Evolutionary conservation across 2,329 filamentous ascomycete genomes (phyloP), one percentile per base, ranked within the genome.

Genomic region (Cercospora citrullina): DNA sequence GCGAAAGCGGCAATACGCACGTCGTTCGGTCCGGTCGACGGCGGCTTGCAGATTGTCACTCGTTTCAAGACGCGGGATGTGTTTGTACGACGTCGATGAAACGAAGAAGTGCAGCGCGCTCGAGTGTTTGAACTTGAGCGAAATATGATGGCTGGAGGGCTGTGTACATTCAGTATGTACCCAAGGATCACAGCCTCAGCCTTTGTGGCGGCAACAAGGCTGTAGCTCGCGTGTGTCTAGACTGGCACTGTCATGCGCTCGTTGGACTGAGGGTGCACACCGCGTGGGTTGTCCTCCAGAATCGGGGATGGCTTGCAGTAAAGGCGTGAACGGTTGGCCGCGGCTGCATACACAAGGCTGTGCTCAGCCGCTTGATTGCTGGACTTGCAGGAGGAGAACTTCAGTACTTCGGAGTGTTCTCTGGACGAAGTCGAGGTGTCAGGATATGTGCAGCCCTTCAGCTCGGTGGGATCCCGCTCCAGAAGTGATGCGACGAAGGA

Each of bases 1-100:
- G 26, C 58, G 45, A n/a, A 51, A 65, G 64, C 68, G 48, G 53
- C 66, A 60, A 64, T 30, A 58, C 69, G 68, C 63, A 51, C 33
- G 9, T 28, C 53, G 30, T 39, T 33, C 63, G 26, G 57, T 28
- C 63, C 48, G 36, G 48, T 36, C 31, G 28, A 55, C 55, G 57
- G 63, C 48, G 36, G 28, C 42, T 39, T 48, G 66, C 66, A 65
- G 66, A 30, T 64, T 39, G 36, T 42, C 53, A 53, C n/a, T 65
- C 26, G 67, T 66, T 66, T 68, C 67, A 66, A 65, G 53, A 31
- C 23, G 63, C 30, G 36, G 45, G 16, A 58, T 45, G 48, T 23
- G 5, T 42, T 60, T 42, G 39, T 51, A 42, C 16, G 21, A 53
- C 53, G 12, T 31, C 5, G 28, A 59, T 68, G 67, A 65, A 66